Base-by-base conservation (phyloP, 2,329 filamentous ascomycete species). In the Fusarium cyanostomum region DNA sequence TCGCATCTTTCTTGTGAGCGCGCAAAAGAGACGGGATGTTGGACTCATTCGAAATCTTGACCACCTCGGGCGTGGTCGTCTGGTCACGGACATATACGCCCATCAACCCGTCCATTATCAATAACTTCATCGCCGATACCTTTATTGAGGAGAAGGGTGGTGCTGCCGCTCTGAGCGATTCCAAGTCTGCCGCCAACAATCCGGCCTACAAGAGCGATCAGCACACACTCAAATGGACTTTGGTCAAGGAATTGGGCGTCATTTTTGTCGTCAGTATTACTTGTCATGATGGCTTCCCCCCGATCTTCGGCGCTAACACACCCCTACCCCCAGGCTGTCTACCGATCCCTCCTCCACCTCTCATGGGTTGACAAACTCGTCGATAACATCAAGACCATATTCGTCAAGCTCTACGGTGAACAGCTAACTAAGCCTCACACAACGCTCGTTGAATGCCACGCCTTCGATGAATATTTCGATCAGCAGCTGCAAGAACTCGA, bases 291-390 rank as follows among this genome's bases (percentile, higher is more conserved):
- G 61, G 63, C 52, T 51, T 62, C 60, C 48, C 59, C 52, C 52
- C 48, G 51, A 56, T 61, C 37, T 57, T 68, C 60, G 59, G 68
- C 67, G 53, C 65, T 71, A 60, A 71, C 61, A 56, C 58, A 51
- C 44, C 60, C 57, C 59, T 57, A 34, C 43, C 35, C 48, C 41
- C 72, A 97, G 93, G 95, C 94, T 66, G 95, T 99, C 65, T 99
- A 99, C 77, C 92, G 96, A 74, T 97, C 94, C 34, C 87, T 99
- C 28, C 85, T 99, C 27, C 94, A 97, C 77, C 86, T 99, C 8
- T 94, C 92, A 11, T 99, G 96, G 95, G 92, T 98, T 66, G 95
- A 99, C 77, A 93, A 95, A 76, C 89, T 99, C 43, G 88, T 99
- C 67, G 94, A 97, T 73, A 96, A 98, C 72, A 92, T 98, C 71